Base-by-base conservation (phyloP, 108 stramenopile genomes). In the Bacterosira constricta region DNA sequence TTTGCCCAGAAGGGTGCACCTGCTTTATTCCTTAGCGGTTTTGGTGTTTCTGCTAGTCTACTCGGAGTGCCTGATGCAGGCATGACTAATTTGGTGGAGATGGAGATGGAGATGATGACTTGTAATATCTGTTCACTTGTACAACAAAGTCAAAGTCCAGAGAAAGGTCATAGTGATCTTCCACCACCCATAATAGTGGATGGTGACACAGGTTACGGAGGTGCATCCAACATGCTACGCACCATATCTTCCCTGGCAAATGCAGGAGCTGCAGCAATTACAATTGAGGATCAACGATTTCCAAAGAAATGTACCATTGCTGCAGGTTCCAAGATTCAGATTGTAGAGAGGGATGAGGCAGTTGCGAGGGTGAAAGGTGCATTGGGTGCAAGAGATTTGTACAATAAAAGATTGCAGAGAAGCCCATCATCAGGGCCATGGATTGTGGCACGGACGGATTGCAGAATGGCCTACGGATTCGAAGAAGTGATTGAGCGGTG, bases 201-300 rank as follows among this genome's bases (percentile, higher is more conserved):
- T 54, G 86, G 86, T 15, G 86, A 87, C 45, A 87, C 86, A 11
- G 86, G 86, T 6, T 84, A 80, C 49, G 86, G 86, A 27, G 86
- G 86, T 37, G 21, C 78, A 23, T 34, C 80, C n/a, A 87, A 87
- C 50, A 61, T 87, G 46, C 77, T 81, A 13, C 77, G 81, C 18
- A 84, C 86, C 2, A 67, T 87, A 35, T 77, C 79, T 20, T 20
- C 71, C 47, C 39, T 84, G 51, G 77, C 83, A n/a, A 20, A 25
- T 1, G 73, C 73, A 26, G 77, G 77, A 17, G 86, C 83, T 12
- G 86, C 86, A 1, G 86, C 86, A 17, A 57, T 87, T n/a, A 63
- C 83, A 23, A 87, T 87, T 56, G 86, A 87, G 55, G 86, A 87
- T 54, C 86, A 87, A 66, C 32, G 36, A 0, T 87, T 87, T 74